Conservation (phyloP, 2,329 filamentous ascomycete genomes). For the Sclerotinia minor region DNA sequence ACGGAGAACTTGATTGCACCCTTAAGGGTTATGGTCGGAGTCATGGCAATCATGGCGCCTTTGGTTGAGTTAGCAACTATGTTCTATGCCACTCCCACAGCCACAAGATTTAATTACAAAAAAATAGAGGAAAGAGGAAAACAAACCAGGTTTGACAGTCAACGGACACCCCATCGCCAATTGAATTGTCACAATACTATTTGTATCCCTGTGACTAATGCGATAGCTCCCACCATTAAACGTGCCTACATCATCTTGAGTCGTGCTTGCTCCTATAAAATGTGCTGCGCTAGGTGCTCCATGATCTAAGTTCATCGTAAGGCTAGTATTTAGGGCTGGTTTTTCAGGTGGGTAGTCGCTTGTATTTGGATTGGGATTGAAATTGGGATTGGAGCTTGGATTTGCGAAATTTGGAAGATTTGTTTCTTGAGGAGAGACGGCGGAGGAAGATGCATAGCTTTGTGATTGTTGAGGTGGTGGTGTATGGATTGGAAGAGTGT, state of each 20-base stretch:
- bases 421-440: slow-evolving; percentile 31
- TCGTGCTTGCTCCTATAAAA: slow-evolving; percentile 63
- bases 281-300: slow-evolving; percentile 48
- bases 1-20: slow-evolving; percentile 81
- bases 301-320: slow-evolving; percentile 42
- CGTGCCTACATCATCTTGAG: slow-evolving; percentile 83
- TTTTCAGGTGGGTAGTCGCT: slow-evolving; percentile 37
- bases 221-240: slow-evolving; percentile 96
- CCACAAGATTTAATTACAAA: neutral
- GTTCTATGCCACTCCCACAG: neutral
- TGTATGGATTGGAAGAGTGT: slow-evolving; percentile 14
- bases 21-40: slow-evolving; percentile 78
- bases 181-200: slow-evolving; percentile 86
- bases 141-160: slow-evolving; percentile 69
- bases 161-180: slow-evolving; percentile 86
- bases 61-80: slow-evolving; percentile 26
- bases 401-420: slow-evolving; percentile 31
- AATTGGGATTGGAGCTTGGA: neutral
- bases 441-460: slow-evolving; percentile 16
- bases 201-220: slow-evolving; percentile 88
- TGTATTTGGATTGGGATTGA: neutral
- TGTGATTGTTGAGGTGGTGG: slow-evolving; percentile 24
- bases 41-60: slow-evolving; percentile 95
- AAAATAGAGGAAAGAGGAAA: neutral
- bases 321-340: slow-evolving; percentile 39